Conservation (phyloP, 2,329 filamentous ascomycete genomes). For the Paracamarosporium sp. region DNA sequence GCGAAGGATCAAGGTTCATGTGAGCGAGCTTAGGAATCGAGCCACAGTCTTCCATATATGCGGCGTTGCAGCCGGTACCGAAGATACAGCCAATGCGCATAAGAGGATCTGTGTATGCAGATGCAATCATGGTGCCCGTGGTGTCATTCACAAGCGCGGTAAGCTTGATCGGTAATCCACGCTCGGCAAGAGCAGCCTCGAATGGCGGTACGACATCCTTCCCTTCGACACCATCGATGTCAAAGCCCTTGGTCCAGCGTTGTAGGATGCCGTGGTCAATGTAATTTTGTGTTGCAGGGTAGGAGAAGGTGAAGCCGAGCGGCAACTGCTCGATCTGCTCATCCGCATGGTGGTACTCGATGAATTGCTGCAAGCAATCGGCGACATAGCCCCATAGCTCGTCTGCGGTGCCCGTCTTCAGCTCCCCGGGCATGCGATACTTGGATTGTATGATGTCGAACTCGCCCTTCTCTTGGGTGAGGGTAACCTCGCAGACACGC, state of each 20-base stretch:
- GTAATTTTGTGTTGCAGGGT: slow-evolving; percentile 90
- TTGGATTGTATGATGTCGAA: slow-evolving; percentile 97
- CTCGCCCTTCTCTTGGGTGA: slow-evolving; percentile 87
- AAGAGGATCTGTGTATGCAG: slow-evolving; percentile 89
- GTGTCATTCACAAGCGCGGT: slow-evolving; percentile 97
- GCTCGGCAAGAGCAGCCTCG: slow-evolving; percentile 76
- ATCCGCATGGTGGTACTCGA: slow-evolving; percentile 81
- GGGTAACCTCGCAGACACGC: slow-evolving; percentile 90
- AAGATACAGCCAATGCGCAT: slow-evolving; percentile 99
- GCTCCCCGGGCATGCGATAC: slow-evolving; percentile 92
- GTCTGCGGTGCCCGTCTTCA: slow-evolving; percentile 84
- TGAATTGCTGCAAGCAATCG: slow-evolving; percentile 90
- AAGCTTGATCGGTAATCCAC: slow-evolving; percentile 87
- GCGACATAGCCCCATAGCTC: slow-evolving; percentile 96
- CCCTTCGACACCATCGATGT: slow-evolving; percentile 90
- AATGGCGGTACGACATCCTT: slow-evolving; percentile 90
- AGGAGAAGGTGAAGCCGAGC: slow-evolving; percentile 96
- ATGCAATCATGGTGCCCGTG: slow-evolving; percentile 94
- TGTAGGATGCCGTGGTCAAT: slow-evolving; percentile 93
- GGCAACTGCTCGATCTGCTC: slow-evolving; percentile 71
- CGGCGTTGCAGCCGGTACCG: slow-evolving; percentile 96
- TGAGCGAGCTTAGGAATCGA: slow-evolving; percentile 93
- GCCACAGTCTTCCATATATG: slow-evolving; percentile 94
- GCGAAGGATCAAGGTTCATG: slow-evolving; percentile 83
- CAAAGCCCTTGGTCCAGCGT: slow-evolving; percentile 97